phyloP scores from a whole-genome alignment of 1,284 basidiomycete species.

The Chondrostereum purpureum region DNA sequence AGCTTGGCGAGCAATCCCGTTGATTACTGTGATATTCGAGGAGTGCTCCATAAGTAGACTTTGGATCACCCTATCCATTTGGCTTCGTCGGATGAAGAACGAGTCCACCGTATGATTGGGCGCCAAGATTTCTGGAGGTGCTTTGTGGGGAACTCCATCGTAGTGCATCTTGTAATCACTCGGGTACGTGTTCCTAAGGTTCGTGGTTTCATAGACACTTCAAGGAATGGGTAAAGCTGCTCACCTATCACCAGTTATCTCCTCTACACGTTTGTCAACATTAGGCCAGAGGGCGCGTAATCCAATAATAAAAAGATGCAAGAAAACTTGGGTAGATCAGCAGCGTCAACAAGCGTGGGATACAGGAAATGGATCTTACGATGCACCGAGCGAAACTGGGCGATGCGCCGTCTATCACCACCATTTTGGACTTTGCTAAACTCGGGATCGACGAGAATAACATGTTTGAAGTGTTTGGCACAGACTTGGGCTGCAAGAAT shows the following conservation, averaged over 20 bases:
- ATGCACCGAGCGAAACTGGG: constrained; percentile 6
- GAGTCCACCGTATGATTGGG: neutral
- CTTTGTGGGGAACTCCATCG: constrained; percentile 1
- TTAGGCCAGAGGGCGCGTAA: constrained; percentile 7
- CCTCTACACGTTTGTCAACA: neutral
- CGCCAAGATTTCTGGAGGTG: neutral
- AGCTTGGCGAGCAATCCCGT: neutral
- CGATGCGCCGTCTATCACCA: constrained; percentile 2
- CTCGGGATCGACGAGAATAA: constrained; percentile 8
- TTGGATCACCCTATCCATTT: constrained; percentile 1
- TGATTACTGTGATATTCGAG: neutral
- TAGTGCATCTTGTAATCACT: constrained; percentile 8
- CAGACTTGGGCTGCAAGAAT: constrained; percentile 8
- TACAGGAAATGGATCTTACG: no score
- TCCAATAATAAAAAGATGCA: constrained; percentile 8
- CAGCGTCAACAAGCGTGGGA: no score
- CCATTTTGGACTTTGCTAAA: constrained; percentile 1
- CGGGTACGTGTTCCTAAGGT: neutral
- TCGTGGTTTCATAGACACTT: neutral
- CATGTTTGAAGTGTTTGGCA: constrained; percentile 8
- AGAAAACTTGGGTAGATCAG: no score
- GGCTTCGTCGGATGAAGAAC: constrained; percentile 2
- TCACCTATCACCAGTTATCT: constrained; percentile 1
- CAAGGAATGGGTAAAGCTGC: neutral
- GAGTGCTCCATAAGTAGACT: neutral